Base-by-base conservation (phyloP, 2,329 filamentous ascomycete species). In the Pezicula neosporulosa region DNA sequence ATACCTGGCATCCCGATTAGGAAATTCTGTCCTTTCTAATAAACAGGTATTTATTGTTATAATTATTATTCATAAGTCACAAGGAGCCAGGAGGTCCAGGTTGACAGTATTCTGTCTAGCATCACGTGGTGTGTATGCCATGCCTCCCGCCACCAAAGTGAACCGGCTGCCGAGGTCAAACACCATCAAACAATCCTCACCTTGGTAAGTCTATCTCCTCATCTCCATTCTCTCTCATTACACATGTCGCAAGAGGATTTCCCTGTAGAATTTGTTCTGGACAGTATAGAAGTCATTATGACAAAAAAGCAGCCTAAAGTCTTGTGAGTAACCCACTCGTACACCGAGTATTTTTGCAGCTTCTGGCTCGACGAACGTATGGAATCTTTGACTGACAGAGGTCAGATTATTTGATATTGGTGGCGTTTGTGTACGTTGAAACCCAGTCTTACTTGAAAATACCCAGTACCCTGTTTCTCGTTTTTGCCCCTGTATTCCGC, bases 331-430 rank as follows among this genome's bases (percentile, higher is more conserved):
- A 4, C 19, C n/a, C 38, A 45, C 47, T 18, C 19, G 24, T 36
- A 18, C 28, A 4, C 10, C 37, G n/a, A 21, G 35, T 15, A 6
- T 30, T 3, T 49, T 42, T 12, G 46, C 27, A 24, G 24, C 24
- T 24, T 24, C 24, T 24, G 24, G 5, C 24, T 24, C 24, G 2
- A 24, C 7, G 24, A 24, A 24, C 24, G 7, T 6, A 24, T 6
- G 3, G 6, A 16, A 39, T 15, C 21, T 16, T 44, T 6, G 46
- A 37, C 50, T 56, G 44, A 56, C 48, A 16, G 18, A 10, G 28
- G 28, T 3, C 43, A 64, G 62, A 30, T 77, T 99, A 19, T 97
- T 97, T 69, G 94, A 99, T 71, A 94, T 99, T 60, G 94, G 94
- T 37, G 94, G 94, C 56, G 94, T 99, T 61, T 95, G 90, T 78